These are phyloP conservation scores for Thalia dealbata DNA, from an alignment of 176 grass and related monocot genomes.

Conservation along the genomic window DNA sequence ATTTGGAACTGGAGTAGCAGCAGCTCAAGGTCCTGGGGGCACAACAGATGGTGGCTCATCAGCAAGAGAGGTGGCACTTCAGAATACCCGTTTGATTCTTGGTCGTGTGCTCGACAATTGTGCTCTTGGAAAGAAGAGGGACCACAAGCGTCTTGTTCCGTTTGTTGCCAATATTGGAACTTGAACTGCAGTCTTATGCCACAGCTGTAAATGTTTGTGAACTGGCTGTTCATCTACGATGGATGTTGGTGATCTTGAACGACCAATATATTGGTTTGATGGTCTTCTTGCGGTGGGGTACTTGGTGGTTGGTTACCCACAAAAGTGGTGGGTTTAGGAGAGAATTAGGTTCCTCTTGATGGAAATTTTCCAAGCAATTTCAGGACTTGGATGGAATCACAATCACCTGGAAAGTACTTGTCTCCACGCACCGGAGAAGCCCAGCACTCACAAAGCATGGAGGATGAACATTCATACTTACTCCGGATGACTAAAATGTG, in stretches of 20 bases:
- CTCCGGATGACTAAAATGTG: too few relatives aligned
- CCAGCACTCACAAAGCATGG: background rate
- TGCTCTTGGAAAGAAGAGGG: conserved; percentile 84
- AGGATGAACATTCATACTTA: background rate
- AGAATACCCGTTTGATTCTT: conserved; percentile 74
- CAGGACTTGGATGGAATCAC: background rate
- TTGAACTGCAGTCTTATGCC: background rate
- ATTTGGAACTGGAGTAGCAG: conserved; percentile 41
- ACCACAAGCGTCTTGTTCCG: conserved; percentile 79
- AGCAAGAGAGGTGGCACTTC: conserved; percentile 53
- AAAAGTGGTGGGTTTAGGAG: background rate
- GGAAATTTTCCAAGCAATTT: background rate
- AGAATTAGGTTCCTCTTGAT: background rate
- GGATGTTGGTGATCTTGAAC: background rate
- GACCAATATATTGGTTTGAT: too few relatives aligned
- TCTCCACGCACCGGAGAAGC: background rate
- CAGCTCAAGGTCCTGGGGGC: conserved; percentile 29
- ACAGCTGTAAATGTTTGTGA: background rate
- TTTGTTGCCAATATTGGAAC: conserved; percentile 67
- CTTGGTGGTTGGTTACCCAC: background rate
- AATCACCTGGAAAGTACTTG: too few relatives aligned
- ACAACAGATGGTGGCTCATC: conserved; percentile 38
- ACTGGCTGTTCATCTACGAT: too few relatives aligned
- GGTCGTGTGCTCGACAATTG: conserved; percentile 85
- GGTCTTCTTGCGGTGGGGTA: background rate